Evolutionary conservation across 2,329 filamentous ascomycete species (phyloP), one percentile per base, ranked within the genome.

Genomic region (Sarocladium oryzae): DNA sequence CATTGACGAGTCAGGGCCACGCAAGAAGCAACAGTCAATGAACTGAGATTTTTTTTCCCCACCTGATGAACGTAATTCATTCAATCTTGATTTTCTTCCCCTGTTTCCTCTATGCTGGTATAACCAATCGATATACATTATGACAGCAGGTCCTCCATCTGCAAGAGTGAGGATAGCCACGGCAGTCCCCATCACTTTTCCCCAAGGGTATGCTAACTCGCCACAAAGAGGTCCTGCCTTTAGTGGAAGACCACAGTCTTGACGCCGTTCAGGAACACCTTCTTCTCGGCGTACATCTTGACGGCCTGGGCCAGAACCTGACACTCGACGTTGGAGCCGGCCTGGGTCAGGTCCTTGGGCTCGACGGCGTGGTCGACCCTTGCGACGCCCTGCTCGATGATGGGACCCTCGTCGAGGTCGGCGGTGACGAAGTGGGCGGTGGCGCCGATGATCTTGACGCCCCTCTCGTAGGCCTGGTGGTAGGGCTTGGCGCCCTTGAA

Each of bases 401-500:
- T 93, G 10, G 88, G 88, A 2, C 88, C 88, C 72, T 93, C 88
- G 62, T 93, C 88, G 55, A 93, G 69, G 67, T 92, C 88, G 24
- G 85, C 86, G 1, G 88, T 93, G 57, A 92, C 88, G 60, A 92
- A 92, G 70, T 93, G 88, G 4, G 88, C 88, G 2, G 87, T 90
- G 21, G 88, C 88, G 53, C 88, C 88, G 52, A 91, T 90, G 59
- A 93, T 92, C 78, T 93, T 93, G 57, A 93, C 88, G 54, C 88
- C 88, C 24, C 88, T 81, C 56, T 92, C 88, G 64, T 87, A 91
- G 7, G 88, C 88, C 74, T 93, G 88, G 68, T 92, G 88, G 69
- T 93, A 93, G 2, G 88, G 88, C 70, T 89, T 89, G 26, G 88
- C 88, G 55, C 88, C 88, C 77, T 93, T 93, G 80, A 93, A 93